Percentiles rank a stretch among this genome's conserved stretches.
Evolutionary conservation across 495 filamentous ascomycete genomes (phyloP).

Genomic region (Acidiella bohemica): DNA sequence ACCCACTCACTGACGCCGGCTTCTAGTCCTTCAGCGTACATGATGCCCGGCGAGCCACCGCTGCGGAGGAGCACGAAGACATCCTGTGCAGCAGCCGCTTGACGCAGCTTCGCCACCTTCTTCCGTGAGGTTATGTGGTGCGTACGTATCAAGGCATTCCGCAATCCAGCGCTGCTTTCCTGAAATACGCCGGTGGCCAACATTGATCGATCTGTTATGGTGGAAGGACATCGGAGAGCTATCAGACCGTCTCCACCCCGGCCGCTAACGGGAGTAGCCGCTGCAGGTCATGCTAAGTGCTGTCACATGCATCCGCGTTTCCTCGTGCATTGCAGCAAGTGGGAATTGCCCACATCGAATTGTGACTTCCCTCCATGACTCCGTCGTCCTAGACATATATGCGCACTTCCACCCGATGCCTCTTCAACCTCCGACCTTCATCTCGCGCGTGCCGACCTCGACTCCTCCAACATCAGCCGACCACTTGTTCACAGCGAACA

Average conservation of each 20-base stretch:
- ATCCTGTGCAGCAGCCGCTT: slow-evolving; percentile 42
- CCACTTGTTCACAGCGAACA: not conserved
- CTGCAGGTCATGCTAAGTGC: too few species aligned
- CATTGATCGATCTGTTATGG: too few species aligned
- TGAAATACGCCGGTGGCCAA: too few species aligned
- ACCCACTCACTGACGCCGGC: slow-evolving; percentile 42
- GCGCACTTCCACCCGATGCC: slow-evolving; percentile 1
- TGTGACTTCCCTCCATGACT: not conserved
- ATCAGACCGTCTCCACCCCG: too few species aligned
- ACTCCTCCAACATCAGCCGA: not conserved
- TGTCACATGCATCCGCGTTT: too few species aligned
- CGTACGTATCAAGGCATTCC: slow-evolving; percentile 52
- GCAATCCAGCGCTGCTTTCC: too few species aligned
- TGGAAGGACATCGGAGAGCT: too few species aligned
- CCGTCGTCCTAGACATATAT: not conserved
- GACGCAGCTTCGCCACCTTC: slow-evolving; percentile 53
- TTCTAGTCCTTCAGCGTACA: slow-evolving; percentile 56
- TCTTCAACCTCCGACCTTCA: not conserved
- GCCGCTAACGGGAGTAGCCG: too few species aligned
- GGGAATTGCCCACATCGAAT: too few species aligned
- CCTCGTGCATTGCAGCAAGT: too few species aligned
- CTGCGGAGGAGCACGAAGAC: slow-evolving; percentile 51
- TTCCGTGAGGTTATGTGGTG: slow-evolving; percentile 76
- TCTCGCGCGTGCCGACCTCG: not conserved
- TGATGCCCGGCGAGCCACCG: slow-evolving; percentile 57